Percentiles rank a stretch among this genome's conserved stretches.
Evolutionary conservation across 176 grass and related monocot genomes (phyloP).

Genomic region (Cenchrus fungigraminus): DNA sequence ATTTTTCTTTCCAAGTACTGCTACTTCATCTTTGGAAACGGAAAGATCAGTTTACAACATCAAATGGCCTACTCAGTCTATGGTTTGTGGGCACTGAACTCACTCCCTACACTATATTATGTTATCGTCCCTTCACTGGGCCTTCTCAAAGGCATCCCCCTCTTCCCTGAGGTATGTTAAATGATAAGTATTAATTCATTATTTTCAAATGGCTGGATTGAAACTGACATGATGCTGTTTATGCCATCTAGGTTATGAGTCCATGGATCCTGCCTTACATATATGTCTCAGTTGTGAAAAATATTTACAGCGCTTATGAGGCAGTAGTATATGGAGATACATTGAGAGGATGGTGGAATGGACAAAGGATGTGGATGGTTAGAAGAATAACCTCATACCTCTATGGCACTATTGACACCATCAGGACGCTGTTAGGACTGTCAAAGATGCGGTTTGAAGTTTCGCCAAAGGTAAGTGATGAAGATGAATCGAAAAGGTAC

Average conservation of each 20-base stretch:
- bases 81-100: constrained; percentile 62
- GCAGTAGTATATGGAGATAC: constrained; percentile 51
- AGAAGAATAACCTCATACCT: constrained; percentile 72
- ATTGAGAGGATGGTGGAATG: constrained; percentile 75
- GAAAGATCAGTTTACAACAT: constrained; percentile 56
- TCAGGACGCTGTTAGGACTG: constrained; percentile 53
- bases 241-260: constrained; percentile 50
- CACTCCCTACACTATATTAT: constrained; percentile 73
- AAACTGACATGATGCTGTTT: constrained; percentile 31
- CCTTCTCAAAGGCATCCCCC: constrained; percentile 63
- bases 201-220: neutral
- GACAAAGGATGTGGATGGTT: constrained; percentile 71
- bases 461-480: constrained; percentile 57
- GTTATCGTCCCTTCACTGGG: constrained; percentile 63
- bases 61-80: constrained; percentile 72
- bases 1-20: constrained; percentile 74
- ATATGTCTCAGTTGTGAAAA: constrained; percentile 46
- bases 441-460: constrained; percentile 57
- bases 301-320: constrained; percentile 54
- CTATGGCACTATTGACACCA: constrained; percentile 43
- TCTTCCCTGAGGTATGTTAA: constrained; percentile 65
- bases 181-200: neutral
- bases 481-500: constrained; percentile 62
- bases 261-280: constrained; percentile 63
- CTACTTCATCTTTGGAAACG: constrained; percentile 56